Evolutionary conservation across 768 basidiomycete species (phyloP).

Genomic region (Vararia minispora): DNA sequence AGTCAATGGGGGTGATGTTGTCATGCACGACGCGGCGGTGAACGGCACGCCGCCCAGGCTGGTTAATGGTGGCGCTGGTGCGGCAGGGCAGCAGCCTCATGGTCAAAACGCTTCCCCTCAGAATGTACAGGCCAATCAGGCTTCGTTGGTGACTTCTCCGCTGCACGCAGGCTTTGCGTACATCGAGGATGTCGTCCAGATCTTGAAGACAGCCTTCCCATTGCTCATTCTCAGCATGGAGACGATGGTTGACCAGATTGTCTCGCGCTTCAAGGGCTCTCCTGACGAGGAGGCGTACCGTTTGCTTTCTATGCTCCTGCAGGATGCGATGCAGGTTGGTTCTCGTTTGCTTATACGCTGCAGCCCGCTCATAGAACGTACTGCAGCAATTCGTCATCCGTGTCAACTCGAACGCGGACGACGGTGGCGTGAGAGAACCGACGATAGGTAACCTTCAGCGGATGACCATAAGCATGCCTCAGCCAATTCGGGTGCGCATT

Average conservation of each 20-base stretch:
- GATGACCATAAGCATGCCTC: slow-evolving; percentile 48
- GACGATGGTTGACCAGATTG: slow-evolving; percentile 93
- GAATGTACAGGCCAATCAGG: too few relatives aligned
- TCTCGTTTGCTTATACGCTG: neutral
- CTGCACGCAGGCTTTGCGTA: slow-evolving; percentile 62
- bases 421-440: slow-evolving; percentile 44
- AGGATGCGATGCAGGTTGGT: slow-evolving; percentile 76
- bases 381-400: slow-evolving; percentile 56
- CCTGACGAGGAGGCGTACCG: slow-evolving; percentile 94
- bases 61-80: slow-evolving; percentile 25
- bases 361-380: neutral
- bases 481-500: slow-evolving; percentile 41
- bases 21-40: slow-evolving; percentile 2
- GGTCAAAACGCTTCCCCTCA: slow-evolving; percentile 6
- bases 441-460: slow-evolving; percentile 48
- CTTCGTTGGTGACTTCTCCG: too few relatives aligned
- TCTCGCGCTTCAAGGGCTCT: slow-evolving; percentile 76
- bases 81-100: too few relatives aligned
- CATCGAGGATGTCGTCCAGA: slow-evolving; percentile 87
- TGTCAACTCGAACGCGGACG: slow-evolving; percentile 57
- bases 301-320: slow-evolving; percentile 74
- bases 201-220: slow-evolving; percentile 93
- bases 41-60: slow-evolving; percentile 1
- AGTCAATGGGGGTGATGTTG: too few relatives aligned
- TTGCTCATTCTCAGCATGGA: slow-evolving; percentile 91